Evolutionary conservation across 73 alveolate genomes (phyloP), one percentile per base, ranked within the genome.

Genomic region (Paramecium primaurelia): DNA sequence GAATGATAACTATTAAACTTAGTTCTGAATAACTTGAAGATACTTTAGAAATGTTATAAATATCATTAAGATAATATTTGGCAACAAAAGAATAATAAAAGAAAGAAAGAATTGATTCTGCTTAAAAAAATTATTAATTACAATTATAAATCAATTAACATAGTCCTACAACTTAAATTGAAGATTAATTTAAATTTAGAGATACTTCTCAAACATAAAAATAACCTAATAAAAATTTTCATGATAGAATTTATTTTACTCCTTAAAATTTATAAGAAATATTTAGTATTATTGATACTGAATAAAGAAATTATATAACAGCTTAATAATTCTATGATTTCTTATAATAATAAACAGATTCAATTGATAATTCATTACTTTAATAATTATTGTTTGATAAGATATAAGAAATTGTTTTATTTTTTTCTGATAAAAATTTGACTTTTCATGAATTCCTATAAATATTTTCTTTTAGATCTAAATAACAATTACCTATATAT

Each of bases 211-310:
- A 80, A 18, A 80, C 28, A 0, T 22, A 32, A 32, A 80, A 49
- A 80, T 45, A 44, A 42, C 71, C 28, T 16, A 80, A 47, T 45
- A 80, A 49, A 16, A 44, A 28, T 28, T 80, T 80, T 80, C 73
- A 44, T 80, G 91, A 80, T 80, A 80, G 91, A 25, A 80, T 64
- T 45, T 80, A 45, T 14, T 80, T 80, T 26, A 44, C 77, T 32
- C 2, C 44, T 5, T 26, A 34, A 42, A 80, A 45, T 18, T n/a
- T 80, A 26, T 25, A 42, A 11, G 91, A 80, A 40, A 44, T 80
- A 10, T 80, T 80, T 36, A 44, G 58, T 20, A 44, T 6, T 9
- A 80, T 80, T 32, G 58, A 49, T 45, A 11, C 12, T 1, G 91
- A 80, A 26, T 45, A 14, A 12, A 42, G 75, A 47, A 45, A 45